Evolutionary conservation across 2,329 filamentous ascomycete genomes (phyloP).

Genomic region (Calonectria pauciramosa): DNA sequence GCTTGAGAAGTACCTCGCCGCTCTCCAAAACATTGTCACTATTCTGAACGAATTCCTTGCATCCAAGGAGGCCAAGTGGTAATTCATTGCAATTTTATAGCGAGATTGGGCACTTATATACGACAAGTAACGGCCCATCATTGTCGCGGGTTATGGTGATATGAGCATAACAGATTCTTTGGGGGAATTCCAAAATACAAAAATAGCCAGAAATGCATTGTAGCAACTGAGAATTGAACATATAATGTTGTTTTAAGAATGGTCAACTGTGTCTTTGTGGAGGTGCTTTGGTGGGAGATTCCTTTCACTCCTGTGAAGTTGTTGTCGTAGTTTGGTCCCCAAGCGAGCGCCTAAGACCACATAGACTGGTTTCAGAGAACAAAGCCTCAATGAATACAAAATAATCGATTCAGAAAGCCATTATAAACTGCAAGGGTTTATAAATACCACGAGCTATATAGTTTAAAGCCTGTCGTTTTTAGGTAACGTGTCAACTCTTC

Average conservation of each 20-base stretch:
- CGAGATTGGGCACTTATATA: conserved; percentile 16
- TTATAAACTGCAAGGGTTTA: no score
- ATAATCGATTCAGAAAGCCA: no score
- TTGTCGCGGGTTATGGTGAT: conserved; percentile 24
- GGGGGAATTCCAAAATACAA: conserved; percentile 11
- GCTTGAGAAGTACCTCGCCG: conserved; percentile 79
- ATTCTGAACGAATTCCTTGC: conserved; percentile 76
- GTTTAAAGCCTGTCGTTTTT: no score
- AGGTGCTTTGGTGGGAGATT: neutral
- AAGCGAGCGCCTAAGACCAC: no score
- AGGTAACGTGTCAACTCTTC: no score
- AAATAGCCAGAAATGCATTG: conserved; percentile 14
- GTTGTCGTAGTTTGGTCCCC: neutral
- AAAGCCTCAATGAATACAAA: no score
- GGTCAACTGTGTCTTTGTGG: neutral
- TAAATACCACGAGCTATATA: no score
- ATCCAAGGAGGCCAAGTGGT: conserved; percentile 72
- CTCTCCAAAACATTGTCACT: conserved; percentile 82
- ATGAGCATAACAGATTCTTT: conserved; percentile 26
- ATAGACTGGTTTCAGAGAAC: no score
- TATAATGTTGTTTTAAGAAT: neutral
- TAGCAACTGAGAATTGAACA: conserved; percentile 14
- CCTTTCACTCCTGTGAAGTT: neutral
- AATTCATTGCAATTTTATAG: conserved; percentile 39
- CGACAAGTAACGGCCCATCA: conserved; percentile 23